Evolutionary conservation across 116 monocot species (phyloP).

Genomic region (Cymodocea nodosa): DNA sequence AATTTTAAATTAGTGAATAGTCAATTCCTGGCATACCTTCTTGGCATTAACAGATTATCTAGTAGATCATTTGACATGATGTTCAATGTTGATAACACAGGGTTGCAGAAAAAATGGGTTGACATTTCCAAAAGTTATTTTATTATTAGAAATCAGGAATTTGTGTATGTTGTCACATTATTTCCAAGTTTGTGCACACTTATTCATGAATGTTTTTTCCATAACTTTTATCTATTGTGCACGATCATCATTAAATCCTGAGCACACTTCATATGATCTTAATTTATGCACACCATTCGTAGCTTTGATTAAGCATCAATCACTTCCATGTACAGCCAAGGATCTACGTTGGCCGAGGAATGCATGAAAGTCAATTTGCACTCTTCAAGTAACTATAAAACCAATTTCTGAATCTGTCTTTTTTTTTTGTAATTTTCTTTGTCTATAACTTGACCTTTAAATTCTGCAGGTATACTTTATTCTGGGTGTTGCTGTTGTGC

Average conservation of each 20-base stretch:
- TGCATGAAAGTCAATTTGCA: slow-evolving; percentile 95
- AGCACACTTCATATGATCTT: background rate
- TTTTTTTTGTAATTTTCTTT: background rate
- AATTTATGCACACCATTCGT: background rate
- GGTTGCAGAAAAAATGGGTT: too few species aligned
- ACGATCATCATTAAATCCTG: background rate
- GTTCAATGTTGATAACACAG: too few species aligned
- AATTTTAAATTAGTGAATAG: too few species aligned
- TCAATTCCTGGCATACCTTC: too few species aligned
- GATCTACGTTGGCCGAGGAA: slow-evolving; percentile 93
- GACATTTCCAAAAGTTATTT: too few species aligned
- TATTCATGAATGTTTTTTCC: too few species aligned
- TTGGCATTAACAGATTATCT: too few species aligned
- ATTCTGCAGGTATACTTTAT: slow-evolving; percentile 63
- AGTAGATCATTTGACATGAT: too few species aligned
- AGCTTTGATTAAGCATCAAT: background rate
- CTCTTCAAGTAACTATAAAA: slow-evolving; percentile 71
- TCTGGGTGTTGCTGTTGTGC: slow-evolving; percentile 86
- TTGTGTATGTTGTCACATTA: too few species aligned
- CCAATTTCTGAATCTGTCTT: background rate
- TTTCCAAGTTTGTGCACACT: too few species aligned
- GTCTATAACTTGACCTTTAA: background rate
- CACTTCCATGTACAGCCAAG: slow-evolving; percentile 46
- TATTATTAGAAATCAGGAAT: background rate
- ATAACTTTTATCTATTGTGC: too few species aligned